Evolutionary conservation across 331 rosid species (phyloP).

Genomic region (Malus hybrid): DNA sequence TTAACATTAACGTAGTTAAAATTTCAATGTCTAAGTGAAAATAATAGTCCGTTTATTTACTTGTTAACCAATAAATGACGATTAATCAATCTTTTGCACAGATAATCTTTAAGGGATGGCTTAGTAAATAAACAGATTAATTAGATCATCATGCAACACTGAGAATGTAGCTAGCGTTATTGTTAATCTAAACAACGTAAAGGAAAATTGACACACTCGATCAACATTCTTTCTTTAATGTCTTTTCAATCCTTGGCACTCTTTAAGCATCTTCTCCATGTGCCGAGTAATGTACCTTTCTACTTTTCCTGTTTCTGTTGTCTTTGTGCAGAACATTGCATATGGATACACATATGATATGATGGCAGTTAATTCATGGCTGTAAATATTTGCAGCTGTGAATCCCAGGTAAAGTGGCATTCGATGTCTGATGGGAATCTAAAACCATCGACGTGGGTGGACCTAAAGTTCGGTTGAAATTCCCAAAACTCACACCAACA

Average conservation of each 20-base stretch:
- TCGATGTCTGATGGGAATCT: not conserved
- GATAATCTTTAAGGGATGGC: no score
- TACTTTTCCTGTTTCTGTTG: not conserved
- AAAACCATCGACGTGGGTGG: not conserved
- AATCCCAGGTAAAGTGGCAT: not conserved
- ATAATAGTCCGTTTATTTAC: no score
- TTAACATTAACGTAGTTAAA: no score
- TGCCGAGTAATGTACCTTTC: not conserved
- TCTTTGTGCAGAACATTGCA: not conserved
- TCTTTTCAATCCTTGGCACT: not conserved
- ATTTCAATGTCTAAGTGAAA: no score
- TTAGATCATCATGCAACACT: no score
- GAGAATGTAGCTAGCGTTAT: no score
- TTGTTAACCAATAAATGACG: no score
- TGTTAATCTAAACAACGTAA: no score
- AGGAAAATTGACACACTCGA: no score
- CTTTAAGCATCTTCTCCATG: not conserved
- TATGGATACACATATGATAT: not conserved
- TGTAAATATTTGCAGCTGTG: conserved; percentile 1
- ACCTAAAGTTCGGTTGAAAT: not conserved
- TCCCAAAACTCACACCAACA: not conserved
- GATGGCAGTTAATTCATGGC: conserved; percentile 1
- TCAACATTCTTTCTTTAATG: not conserved
- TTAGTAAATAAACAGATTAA: no score
- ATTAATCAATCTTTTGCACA: no score